A percentile compares a stretch with the other conserved stretches of the same genome.
Conservation (phyloP, 306 rosid species). For the Amphicarpaea edgeworthii region DNA sequence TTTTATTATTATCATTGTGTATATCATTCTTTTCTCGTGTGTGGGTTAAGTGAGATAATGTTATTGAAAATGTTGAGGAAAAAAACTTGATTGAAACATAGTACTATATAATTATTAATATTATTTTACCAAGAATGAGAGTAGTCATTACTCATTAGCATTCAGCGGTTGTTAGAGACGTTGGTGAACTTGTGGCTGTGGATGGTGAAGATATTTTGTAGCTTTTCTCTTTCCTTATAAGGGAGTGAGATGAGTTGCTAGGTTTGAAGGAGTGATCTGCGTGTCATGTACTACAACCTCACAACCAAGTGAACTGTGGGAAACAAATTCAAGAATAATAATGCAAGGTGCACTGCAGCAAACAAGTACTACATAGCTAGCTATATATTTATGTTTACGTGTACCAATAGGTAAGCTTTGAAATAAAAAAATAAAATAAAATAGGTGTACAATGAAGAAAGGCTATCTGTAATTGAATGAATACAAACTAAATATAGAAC, state of each 20-base stretch:
- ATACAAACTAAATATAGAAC: background rate
- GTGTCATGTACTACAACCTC: slow-evolving; percentile 16
- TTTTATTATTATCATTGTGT: background rate
- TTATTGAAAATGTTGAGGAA: background rate
- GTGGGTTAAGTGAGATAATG: background rate
- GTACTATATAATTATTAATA: too few relatives aligned
- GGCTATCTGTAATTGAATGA: background rate
- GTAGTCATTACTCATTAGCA: background rate
- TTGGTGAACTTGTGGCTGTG: slow-evolving; percentile 24
- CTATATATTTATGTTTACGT: slow-evolving; percentile 2
- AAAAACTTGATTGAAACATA: too few relatives aligned
- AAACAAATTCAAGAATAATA: slow-evolving; percentile 9
- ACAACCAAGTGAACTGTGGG: slow-evolving; percentile 21
- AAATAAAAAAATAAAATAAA: background rate
- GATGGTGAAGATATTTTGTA: background rate
- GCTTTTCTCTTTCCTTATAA: background rate
- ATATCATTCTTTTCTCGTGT: background rate
- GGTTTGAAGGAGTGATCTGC: slow-evolving; percentile 4
- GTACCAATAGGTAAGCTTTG: background rate
- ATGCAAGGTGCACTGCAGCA: background rate
- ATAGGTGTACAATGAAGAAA: background rate
- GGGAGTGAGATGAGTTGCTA: slow-evolving; percentile 2
- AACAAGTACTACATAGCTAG: background rate
- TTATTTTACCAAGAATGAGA: background rate
- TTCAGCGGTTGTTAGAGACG: background rate